These are phyloP conservation scores for Acarospora socialis DNA, from an alignment of 2,329 filamentous ascomycete genomes.

Conservation along the genomic window DNA sequence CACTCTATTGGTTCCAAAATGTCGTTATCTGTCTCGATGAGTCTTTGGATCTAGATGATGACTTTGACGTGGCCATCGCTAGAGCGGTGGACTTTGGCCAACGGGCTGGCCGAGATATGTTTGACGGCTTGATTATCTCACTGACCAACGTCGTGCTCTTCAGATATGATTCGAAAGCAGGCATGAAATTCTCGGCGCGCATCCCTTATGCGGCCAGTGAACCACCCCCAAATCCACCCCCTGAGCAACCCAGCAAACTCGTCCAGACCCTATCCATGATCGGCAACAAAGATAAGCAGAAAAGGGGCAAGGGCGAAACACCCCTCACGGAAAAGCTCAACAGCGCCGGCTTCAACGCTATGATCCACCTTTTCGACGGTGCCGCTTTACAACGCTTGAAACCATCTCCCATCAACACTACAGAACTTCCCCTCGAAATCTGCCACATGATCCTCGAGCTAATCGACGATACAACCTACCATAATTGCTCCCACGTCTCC, in stretches of 20 bases:
- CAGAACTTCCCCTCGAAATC: too few species aligned
- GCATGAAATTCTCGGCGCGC: too few species aligned
- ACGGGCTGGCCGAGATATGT: too few species aligned
- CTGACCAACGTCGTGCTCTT: too few species aligned
- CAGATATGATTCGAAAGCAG: too few species aligned
- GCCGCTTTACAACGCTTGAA: constrained; percentile 3
- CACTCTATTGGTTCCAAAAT: constrained; percentile 6
- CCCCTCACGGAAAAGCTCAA: background rate
- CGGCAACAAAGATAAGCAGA: background rate
- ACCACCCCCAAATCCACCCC: too few species aligned
- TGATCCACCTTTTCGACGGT: constrained; percentile 6
- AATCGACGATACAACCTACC: too few species aligned
- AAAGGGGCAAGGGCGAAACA: background rate
- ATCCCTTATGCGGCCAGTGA: too few species aligned
- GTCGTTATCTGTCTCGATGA: constrained; percentile 5
- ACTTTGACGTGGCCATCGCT: constrained; percentile 1
- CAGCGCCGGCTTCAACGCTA: constrained; percentile 1
- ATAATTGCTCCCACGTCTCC: too few species aligned
- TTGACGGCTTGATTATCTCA: too few species aligned
- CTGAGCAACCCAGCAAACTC: background rate
- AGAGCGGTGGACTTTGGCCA: constrained; percentile 2
- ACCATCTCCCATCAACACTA: too few species aligned
- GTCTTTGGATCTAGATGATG: constrained; percentile 1
- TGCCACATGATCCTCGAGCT: too few species aligned
- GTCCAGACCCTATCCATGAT: constrained; percentile 1